Evolutionary conservation across 805 yeast species (phyloP).

Genomic region (Metschnikowia orientalis): DNA sequence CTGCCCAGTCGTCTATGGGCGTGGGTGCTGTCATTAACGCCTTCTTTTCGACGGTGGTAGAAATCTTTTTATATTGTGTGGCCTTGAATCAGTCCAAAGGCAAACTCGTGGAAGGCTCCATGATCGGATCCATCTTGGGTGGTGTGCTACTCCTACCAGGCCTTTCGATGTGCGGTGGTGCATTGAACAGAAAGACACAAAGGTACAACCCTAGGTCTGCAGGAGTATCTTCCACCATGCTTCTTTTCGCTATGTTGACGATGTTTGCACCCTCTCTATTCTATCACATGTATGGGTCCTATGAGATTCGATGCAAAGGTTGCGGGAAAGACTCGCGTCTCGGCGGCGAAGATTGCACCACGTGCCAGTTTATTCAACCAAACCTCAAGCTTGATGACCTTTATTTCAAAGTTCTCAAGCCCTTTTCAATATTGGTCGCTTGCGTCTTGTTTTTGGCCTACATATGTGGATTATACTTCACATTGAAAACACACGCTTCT

Average conservation of each 20-base stretch:
- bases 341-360: conserved; percentile 46
- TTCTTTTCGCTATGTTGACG: conserved; percentile 82
- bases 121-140: conserved; percentile 89
- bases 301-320: conserved; percentile 65
- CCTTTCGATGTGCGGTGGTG: conserved; percentile 96
- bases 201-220: conserved; percentile 94
- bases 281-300: conserved; percentile 85
- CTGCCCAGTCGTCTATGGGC: conserved; percentile 98
- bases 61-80: conserved; percentile 85
- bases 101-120: conserved; percentile 87
- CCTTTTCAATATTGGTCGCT: conserved; percentile 80
- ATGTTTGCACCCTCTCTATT: conserved; percentile 91
- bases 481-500: conserved; percentile 93
- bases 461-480: conserved; percentile 84
- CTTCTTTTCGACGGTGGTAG: conserved; percentile 93
- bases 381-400: conserved; percentile 65
- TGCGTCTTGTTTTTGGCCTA: conserved; percentile 77
- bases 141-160: conserved; percentile 93
- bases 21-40: conserved; percentile 98
- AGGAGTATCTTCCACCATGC: conserved; percentile 95
- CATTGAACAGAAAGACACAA: conserved; percentile 86
- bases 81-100: conserved; percentile 86
- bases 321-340: conserved; percentile 31
- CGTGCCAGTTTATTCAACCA: conserved; percentile 76
- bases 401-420: conserved; percentile 66